Base-by-base conservation (phyloP, 805 yeast species). In the Starmera amethionina region DNA sequence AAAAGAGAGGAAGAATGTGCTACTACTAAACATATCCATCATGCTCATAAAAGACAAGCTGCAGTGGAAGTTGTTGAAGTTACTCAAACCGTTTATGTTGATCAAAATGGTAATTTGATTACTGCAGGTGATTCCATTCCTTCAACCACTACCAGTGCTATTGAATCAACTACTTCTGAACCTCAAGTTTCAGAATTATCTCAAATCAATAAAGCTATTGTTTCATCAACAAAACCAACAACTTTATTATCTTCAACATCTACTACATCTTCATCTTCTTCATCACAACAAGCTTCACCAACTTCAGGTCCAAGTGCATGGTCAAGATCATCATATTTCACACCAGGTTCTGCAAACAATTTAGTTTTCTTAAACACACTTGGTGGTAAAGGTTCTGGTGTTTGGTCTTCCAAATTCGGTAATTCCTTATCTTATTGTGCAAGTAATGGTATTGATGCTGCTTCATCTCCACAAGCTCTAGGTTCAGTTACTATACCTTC, bases 311-410 rank as follows among this genome's bases (percentile, higher is more conserved):
- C 71, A 34, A 76, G 76, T 55, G 73, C 63, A 42, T 90, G 96
- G 96, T 55, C 64, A 35, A 81, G 95, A 74, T 62, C 63, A 42
- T 75, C 95, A 12, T 83, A 81, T 73, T 90, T 73, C 72, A 64
- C 71, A 16, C 78, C 89, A 46, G 89, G 89, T 47, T 65, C 80
- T 34, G 64, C 88, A 39, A 66, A 72, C 54, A 88, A 88, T 63
- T 66, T 77, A 49, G 79, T 78, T 33, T 89, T 93, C 77, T 68
- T 89, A 67, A 90, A 90, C 80, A 75, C 83, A 64, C 67, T 68
- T 56, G 98, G 98, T 64, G 95, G 94, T 50, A 68, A 79, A 34
- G 88, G 86, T 40, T 86, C 96, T 12, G 98, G 98, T 67, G 75
- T 74, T 31, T 90, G 90, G 85, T 83, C 89, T 30, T 54, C 78